These are phyloP conservation scores for Aspergillus glaucus DNA, from an alignment of 2,329 filamentous ascomycete species.

Conservation along the genomic window DNA sequence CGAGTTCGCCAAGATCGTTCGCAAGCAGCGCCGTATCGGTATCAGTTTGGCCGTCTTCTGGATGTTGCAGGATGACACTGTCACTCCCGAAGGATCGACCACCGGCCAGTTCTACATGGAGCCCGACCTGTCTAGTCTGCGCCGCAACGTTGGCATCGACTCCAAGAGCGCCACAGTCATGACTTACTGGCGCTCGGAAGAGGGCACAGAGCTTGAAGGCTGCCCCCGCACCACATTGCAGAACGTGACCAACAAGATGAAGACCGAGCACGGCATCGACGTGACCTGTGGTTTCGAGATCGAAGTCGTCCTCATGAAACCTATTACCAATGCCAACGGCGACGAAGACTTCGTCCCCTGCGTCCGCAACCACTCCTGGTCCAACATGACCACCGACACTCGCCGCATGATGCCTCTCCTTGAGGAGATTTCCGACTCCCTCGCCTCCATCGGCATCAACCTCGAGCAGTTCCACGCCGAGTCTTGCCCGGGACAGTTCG, in stretches of 20 bases:
- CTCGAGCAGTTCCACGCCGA: constrained; percentile 72
- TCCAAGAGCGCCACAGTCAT: constrained; percentile 58
- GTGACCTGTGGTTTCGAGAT: constrained; percentile 75
- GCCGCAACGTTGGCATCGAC: constrained; percentile 51
- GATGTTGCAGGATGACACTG: constrained; percentile 60
- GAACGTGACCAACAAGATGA: constrained; percentile 47
- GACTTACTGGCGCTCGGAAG: constrained; percentile 57
- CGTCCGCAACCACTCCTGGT: constrained; percentile 66
- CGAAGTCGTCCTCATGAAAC: constrained; percentile 65
- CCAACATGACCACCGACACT: constrained; percentile 57
- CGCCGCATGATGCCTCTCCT: constrained; percentile 53
- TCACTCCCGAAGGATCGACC: constrained; percentile 47
- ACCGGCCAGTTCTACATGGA: constrained; percentile 62
- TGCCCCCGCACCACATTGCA: constrained; percentile 64
- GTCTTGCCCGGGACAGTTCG: constrained; percentile 67
- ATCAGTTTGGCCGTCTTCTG: constrained; percentile 61
- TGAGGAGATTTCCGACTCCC: constrained; percentile 57
- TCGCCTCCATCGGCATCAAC: constrained; percentile 58
- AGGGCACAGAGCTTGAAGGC: constrained; percentile 46
- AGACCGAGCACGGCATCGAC: constrained; percentile 46
- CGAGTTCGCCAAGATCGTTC: constrained; percentile 46
- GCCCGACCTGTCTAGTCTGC: constrained; percentile 60
- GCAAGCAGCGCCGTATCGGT: constrained; percentile 47
- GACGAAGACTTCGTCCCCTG: constrained; percentile 39
- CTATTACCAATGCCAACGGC: constrained; percentile 25